A percentile compares a stretch with the other conserved stretches of the same genome.
These are phyloP conservation scores for Fusarium nodosum DNA, from an alignment of 2,329 filamentous ascomycete genomes.

Conservation along the genomic window DNA sequence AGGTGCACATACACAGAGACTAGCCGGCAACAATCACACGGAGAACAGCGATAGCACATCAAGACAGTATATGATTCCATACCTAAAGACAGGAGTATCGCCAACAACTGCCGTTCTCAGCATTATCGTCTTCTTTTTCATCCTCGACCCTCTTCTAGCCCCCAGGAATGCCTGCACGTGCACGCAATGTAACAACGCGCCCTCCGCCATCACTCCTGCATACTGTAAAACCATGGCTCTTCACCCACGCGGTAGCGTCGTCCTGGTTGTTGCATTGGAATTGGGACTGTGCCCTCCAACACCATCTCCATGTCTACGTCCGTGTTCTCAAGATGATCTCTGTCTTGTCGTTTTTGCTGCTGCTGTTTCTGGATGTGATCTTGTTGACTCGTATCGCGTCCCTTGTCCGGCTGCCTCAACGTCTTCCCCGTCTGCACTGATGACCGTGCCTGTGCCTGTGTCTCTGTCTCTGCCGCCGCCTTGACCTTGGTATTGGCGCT, in stretches of 20 bases:
- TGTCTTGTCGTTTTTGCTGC: constrained; percentile 20
- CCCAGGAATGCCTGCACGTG: constrained; percentile 24
- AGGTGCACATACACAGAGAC: constrained; percentile 29
- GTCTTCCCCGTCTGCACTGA: constrained; percentile 37
- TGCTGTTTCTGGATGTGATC: constrained; percentile 22
- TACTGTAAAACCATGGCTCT: constrained; percentile 60
- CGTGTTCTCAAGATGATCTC: constrained; percentile 28
- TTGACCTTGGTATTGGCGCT: constrained; percentile 38
- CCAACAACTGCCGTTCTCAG: constrained; percentile 34
- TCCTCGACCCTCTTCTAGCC: constrained; percentile 18
- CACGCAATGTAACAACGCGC: constrained; percentile 13
- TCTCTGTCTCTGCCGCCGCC: constrained; percentile 34
- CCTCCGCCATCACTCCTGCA: constrained; percentile 44
- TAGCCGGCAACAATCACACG: constrained; percentile 23
- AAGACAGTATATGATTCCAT: constrained; percentile 2
- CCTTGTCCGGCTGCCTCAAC: constrained; percentile 39
- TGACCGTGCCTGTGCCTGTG: constrained; percentile 34
- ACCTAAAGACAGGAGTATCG: constrained; percentile 18
- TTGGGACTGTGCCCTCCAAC: constrained; percentile 69
- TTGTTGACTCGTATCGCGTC: constrained; percentile 38
- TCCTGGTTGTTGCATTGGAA: constrained; percentile 75
- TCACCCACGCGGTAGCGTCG: constrained; percentile 60
- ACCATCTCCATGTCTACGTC: constrained; percentile 40
- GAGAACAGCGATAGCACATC: not conserved
- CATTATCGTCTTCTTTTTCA: constrained; percentile 19